A percentile compares a stretch with the other conserved stretches of the same genome.
Conservation (phyloP, 495 filamentous ascomycete genomes). For the Astrocystis sublimbata region DNA sequence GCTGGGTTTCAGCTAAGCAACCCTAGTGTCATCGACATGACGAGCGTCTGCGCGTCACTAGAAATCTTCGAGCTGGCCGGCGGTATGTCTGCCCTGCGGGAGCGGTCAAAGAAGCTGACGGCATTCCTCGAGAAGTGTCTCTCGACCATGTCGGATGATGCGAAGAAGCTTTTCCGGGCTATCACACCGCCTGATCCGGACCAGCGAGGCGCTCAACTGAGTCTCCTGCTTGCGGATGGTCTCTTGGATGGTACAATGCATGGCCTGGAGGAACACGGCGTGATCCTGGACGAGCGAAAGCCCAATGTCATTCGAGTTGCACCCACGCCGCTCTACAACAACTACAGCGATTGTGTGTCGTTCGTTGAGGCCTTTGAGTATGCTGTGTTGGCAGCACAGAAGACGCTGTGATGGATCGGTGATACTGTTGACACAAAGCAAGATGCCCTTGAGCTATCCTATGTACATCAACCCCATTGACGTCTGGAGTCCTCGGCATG, state of each 20-base stretch:
- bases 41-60: constrained; percentile 72
- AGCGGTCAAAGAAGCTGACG: constrained; percentile 76
- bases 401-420: background rate
- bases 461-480: background rate
- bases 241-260: constrained; percentile 70
- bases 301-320: constrained; percentile 93
- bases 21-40: constrained; percentile 65
- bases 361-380: constrained; percentile 68
- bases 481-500: no score
- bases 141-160: constrained; percentile 43
- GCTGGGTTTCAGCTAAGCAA: constrained; percentile 72
- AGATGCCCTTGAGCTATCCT: background rate
- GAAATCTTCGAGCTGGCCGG: constrained; percentile 73
- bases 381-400: constrained; percentile 47
- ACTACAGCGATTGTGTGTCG: constrained; percentile 72
- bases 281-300: constrained; percentile 85
- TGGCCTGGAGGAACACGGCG: constrained; percentile 64
- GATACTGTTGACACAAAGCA: background rate
- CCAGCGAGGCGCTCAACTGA: constrained; percentile 85
- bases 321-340: constrained; percentile 88
- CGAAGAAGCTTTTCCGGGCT: constrained; percentile 61
- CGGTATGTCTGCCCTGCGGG: constrained; percentile 66
- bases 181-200: constrained; percentile 76
- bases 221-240: constrained; percentile 65
- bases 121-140: constrained; percentile 77